phyloP scores from a whole-genome alignment of 148 eudicot species.

The Spergularia bocconei region DNA sequence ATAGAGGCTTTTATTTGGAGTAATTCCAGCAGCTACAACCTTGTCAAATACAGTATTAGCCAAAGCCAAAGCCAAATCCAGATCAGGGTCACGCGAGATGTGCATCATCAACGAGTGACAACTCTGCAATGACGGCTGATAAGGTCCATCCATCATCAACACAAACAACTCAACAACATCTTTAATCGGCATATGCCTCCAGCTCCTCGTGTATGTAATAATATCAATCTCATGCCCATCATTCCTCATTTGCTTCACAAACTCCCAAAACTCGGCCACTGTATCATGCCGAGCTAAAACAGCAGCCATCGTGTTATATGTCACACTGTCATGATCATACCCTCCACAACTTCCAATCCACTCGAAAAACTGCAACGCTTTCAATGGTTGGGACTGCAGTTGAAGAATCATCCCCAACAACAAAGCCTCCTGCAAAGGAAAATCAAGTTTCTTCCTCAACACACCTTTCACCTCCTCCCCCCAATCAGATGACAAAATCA shows the following conservation, averaged over 20 bases:
- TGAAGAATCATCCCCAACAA: conserved; percentile 53
- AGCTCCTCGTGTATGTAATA: conserved; percentile 56
- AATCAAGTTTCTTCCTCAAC: conserved; percentile 45
- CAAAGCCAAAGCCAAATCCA: conserved; percentile 51
- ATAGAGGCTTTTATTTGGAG: conserved; percentile 42
- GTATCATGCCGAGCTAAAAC: conserved; percentile 54
- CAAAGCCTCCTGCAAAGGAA: conserved; percentile 53
- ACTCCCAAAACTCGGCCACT: conserved; percentile 58
- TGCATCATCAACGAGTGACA: conserved; percentile 47
- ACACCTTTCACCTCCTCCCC: conserved; percentile 44
- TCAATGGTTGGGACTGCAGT: conserved; percentile 40
- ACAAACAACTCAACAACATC: conserved; percentile 80
- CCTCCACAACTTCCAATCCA: conserved; percentile 50
- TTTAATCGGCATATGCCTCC: conserved; percentile 45
- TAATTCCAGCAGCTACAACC: conserved; percentile 52
- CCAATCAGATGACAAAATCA: conserved; percentile 51
- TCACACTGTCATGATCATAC: conserved; percentile 51
- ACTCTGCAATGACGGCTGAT: conserved; percentile 54
- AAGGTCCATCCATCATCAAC: conserved; percentile 85
- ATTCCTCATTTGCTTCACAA: conserved; percentile 53
- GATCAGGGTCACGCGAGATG: conserved; percentile 31
- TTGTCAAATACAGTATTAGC: conserved; percentile 55
- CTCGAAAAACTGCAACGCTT: conserved; percentile 60
- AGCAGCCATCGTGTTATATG: conserved; percentile 62
- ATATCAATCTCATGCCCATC: conserved; percentile 67